These are phyloP conservation scores for Mrakia frigida DNA, from an alignment of 768 basidiomycete genomes.

Conservation along the genomic window DNA sequence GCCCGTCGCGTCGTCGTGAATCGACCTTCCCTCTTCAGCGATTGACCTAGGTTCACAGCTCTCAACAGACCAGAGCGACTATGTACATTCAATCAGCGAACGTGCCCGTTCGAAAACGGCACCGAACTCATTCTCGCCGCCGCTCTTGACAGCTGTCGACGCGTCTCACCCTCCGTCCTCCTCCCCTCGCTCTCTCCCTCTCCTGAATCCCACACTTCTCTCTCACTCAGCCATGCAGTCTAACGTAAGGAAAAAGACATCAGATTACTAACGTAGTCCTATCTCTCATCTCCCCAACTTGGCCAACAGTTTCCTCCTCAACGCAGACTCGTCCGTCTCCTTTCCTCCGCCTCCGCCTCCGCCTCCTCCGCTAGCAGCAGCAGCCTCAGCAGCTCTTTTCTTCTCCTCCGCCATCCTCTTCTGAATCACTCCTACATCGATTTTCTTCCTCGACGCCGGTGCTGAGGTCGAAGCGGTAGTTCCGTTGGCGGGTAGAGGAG, in stretches of 20 bases:
- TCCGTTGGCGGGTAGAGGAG: not conserved
- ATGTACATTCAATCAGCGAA: too few relatives aligned
- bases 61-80: too few relatives aligned
- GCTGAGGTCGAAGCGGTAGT: not conserved
- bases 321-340: constrained; percentile 8
- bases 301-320: constrained; percentile 3
- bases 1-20: too few relatives aligned
- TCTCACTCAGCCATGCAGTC: not conserved
- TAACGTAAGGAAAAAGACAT: not conserved
- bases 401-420: constrained; percentile 27
- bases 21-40: too few relatives aligned
- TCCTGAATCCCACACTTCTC: not conserved
- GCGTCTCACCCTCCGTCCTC: too few relatives aligned
- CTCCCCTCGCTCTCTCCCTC: too few relatives aligned
- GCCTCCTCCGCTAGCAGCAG: not conserved
- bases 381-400: not conserved
- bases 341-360: not conserved
- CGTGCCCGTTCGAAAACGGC: too few relatives aligned
- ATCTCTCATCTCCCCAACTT: not conserved
- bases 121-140: too few relatives aligned
- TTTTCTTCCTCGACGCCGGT: constrained; percentile 5
- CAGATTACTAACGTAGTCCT: too few relatives aligned
- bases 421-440: constrained; percentile 19
- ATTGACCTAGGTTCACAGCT: too few relatives aligned
- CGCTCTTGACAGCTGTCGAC: too few relatives aligned